Evolutionary conservation across 2,329 filamentous ascomycete species (phyloP).

Genomic region (Nothopassalora personata): DNA sequence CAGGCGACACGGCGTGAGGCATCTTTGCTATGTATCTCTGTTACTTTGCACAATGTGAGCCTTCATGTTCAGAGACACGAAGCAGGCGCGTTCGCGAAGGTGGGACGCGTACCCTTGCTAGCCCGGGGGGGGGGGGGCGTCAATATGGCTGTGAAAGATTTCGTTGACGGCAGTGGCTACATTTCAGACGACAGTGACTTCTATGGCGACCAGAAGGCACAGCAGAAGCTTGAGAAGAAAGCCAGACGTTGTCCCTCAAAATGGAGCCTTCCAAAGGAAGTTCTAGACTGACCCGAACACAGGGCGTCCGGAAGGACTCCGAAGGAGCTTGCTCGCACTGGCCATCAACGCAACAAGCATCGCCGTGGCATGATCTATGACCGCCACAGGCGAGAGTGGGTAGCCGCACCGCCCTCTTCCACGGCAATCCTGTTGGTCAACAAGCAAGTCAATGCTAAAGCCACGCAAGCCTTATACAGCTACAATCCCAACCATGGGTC

Average conservation of each 20-base stretch:
- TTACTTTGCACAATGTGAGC: too few relatives aligned
- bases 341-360: not conserved
- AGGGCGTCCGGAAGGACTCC: not conserved
- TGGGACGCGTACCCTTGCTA: not conserved
- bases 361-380: not conserved
- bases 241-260: not conserved
- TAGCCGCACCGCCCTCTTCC: not conserved
- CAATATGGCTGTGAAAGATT: conserved; percentile 1
- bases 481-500: not conserved
- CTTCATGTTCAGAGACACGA: not conserved
- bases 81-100: not conserved
- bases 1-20: conserved; percentile 43
- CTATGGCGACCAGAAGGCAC: conserved; percentile 28
- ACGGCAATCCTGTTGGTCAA: not conserved
- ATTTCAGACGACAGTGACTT: conserved; percentile 42
- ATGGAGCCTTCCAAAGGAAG: too few relatives aligned
- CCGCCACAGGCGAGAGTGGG: not conserved
- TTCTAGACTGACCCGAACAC: not conserved
- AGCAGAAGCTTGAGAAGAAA: conserved; percentile 3
- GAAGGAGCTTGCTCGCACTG: not conserved
- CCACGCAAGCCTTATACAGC: not conserved
- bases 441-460: not conserved
- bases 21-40: conserved; percentile 25
- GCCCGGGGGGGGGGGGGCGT: too few relatives aligned
- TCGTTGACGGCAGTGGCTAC: conserved; percentile 11